phyloP scores from a whole-genome alignment of 345 rosid species.

The Eucalyptus rudis region DNA sequence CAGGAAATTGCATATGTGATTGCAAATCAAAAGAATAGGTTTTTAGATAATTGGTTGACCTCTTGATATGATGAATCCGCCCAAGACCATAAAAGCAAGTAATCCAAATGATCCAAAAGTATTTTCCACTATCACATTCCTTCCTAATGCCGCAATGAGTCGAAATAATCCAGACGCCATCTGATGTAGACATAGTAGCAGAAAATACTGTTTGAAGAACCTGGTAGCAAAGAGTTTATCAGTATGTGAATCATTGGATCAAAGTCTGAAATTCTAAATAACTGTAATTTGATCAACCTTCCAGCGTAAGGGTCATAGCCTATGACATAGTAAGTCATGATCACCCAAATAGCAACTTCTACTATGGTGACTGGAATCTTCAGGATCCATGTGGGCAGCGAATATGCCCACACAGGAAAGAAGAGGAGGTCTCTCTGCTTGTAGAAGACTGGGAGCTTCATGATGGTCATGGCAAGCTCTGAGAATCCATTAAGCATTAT shows the following conservation, averaged over 20 bases:
- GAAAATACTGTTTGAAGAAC: conserved; percentile 39
- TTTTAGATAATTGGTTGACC: conserved; percentile 1
- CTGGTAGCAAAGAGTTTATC: conserved; percentile 8
- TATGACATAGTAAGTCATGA: conserved; percentile 36
- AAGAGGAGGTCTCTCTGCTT: conserved; percentile 81
- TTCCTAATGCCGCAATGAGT: conserved; percentile 34
- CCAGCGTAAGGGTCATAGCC: conserved; percentile 38
- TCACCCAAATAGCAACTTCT: conserved; percentile 53
- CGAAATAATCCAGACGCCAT: conserved; percentile 50
- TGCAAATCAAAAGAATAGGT: neutral
- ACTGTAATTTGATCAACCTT: conserved; percentile 8
- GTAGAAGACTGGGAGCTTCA: conserved; percentile 81
- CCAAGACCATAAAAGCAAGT: conserved; percentile 32
- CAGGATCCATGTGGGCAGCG: conserved; percentile 65
- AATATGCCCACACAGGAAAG: conserved; percentile 87
- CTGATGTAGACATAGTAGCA: conserved; percentile 29
- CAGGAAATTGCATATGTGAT: neutral
- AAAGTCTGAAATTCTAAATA: neutral
- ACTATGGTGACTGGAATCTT: conserved; percentile 57
- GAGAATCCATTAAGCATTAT: too few species aligned
- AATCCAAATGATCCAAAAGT: conserved; percentile 40
- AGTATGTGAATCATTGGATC: neutral
- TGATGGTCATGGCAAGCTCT: conserved; percentile 54
- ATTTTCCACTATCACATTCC: conserved; percentile 46
- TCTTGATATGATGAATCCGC: conserved; percentile 50